phyloP scores from a whole-genome alignment of 1,139 yeast genomes.

The Diutina catenulata region DNA sequence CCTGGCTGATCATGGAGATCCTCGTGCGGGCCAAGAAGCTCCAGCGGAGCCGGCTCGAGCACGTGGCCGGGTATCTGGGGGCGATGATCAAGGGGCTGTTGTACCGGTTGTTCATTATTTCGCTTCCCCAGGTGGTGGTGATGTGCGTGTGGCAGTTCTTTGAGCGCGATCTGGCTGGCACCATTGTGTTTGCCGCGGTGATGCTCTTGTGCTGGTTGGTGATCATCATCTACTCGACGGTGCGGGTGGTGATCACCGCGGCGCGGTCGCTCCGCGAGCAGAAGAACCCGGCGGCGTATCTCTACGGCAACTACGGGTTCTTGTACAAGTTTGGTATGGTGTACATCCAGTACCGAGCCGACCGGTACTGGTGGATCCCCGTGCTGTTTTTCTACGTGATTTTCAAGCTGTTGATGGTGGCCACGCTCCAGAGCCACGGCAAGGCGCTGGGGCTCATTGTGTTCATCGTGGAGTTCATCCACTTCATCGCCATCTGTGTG shows the following conservation, averaged over 20 bases:
- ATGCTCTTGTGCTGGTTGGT: slow-evolving; percentile 44
- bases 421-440: slow-evolving; percentile 72
- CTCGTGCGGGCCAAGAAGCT: slow-evolving; percentile 48
- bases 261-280: slow-evolving; percentile 56
- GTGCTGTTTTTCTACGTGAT: slow-evolving; percentile 56
- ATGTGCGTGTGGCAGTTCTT: slow-evolving; percentile 86
- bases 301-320: slow-evolving; percentile 73
- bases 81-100: slow-evolving; percentile 76
- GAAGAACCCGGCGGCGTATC: slow-evolving; percentile 85
- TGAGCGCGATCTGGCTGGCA: slow-evolving; percentile 72
- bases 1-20: slow-evolving; percentile 67
- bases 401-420: slow-evolving; percentile 73
- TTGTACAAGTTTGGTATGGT: slow-evolving; percentile 86
- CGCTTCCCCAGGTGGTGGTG: slow-evolving; percentile 77
- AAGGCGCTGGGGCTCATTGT: slow-evolving; percentile 70
- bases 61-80: background rate
- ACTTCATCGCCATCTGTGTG: slow-evolving; percentile 52
- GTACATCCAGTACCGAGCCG: slow-evolving; percentile 85
- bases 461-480: slow-evolving; percentile 62
- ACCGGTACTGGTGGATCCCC: slow-evolving; percentile 70
- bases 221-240: slow-evolving; percentile 64
- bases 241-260: slow-evolving; percentile 62
- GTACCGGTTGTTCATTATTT: slow-evolving; percentile 68
- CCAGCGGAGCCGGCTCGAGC: slow-evolving; percentile 25
- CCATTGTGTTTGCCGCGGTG: slow-evolving; percentile 66